Base-by-base conservation (phyloP, 1,284 basidiomycete species). In the Pseudozyma thailandica region DNA sequence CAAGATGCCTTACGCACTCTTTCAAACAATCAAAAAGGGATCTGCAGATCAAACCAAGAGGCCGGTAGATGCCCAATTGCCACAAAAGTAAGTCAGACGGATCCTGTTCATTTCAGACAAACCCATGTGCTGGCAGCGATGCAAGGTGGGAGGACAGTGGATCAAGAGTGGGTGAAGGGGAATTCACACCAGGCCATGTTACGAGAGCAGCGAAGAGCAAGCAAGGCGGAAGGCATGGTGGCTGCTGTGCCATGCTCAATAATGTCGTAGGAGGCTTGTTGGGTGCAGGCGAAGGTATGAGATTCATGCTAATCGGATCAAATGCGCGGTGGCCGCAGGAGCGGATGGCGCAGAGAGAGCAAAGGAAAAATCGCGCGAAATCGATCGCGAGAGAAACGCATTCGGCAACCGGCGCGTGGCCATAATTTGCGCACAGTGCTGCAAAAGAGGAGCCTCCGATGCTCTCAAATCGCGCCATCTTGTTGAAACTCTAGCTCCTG, bases 1-100 rank as follows among this genome's bases (percentile, higher is more conserved):
- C 25, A 72, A 72, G 57, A 72, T 72, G 70, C 70, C 70, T 4
- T 72, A 49, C 30, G 64, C 60, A 6, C 52, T 72, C 10, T 71
- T 56, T 23, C 68, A 63, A 39, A 69, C 58, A 7, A 30, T 69
- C 42, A 57, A 62, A 25, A 57, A 50, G 46, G 21, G 33, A 9
- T 39, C 53, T 5, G 7, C 50, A 28, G 44, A 44, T 3, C 20
- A 30, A 18, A 13, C 18, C 6, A 39, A 50, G 16, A 30, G 7
- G 20, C 7, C 52, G 6, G 20, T 30, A 10, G 25, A 23, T 1
- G 27, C 49, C 13, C 38, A 48, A 12, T 38, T 35, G 53, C 26
- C 50, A 45, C 47, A 50, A 43, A 66, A 56, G 63, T 66, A 66
- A 7, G 63, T 66, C 44, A 16, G n/a, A 16, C 33, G 13, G 1